Base-by-base conservation (phyloP, 805 yeast species). In the Osmozyma mogii region DNA sequence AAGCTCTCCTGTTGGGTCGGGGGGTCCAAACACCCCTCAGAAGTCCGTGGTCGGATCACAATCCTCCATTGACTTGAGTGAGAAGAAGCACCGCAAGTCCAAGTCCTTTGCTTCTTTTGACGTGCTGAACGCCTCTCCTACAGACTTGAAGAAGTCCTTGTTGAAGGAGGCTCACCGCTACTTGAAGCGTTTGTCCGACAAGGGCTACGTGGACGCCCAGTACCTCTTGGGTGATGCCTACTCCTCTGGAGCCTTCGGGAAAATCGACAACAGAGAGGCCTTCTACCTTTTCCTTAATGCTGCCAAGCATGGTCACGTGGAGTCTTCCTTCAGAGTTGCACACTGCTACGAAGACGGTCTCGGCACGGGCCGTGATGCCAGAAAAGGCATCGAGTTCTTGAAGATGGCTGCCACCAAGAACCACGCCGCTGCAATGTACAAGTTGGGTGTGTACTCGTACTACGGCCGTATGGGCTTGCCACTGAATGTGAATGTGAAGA, bases 341-440 rank as follows among this genome's bases (percentile, higher is more conserved):
- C 72, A 82, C 31, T 89, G 96, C 56, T 83, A 79, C 44, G 95
- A 88, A 54, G 94, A 87, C 56, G 98, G 98, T 11, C 64, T 88
- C 55, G 98, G 98, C 4, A 81, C 89, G 4, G 76, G 84, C 13
- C 70, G 92, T 43, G 96, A 92, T 53, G 78, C 94, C 0, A 70
- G 94, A 33, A 80, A 84, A 45, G 87, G 94, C 1, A 61, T 85
- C 6, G 94, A 84, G 43, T 85, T 78, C 50, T 60, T 85, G 35
- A 80, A 81, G 49, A 76, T 77, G 48, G 95, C 97, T 0, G 94
- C 97, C 0, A 70, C 87, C 18, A 80, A 82, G 50, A 85, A 84
- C 47, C 98, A 89, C 54, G 87, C 96, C 0, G 88, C 94, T n/a
- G 96, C 97, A 4, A 85, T 89, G 94, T 82, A 79, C 61, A 84